phyloP scores from a whole-genome alignment of 2,329 filamentous ascomycete species.

The Epichloe bromicola region DNA sequence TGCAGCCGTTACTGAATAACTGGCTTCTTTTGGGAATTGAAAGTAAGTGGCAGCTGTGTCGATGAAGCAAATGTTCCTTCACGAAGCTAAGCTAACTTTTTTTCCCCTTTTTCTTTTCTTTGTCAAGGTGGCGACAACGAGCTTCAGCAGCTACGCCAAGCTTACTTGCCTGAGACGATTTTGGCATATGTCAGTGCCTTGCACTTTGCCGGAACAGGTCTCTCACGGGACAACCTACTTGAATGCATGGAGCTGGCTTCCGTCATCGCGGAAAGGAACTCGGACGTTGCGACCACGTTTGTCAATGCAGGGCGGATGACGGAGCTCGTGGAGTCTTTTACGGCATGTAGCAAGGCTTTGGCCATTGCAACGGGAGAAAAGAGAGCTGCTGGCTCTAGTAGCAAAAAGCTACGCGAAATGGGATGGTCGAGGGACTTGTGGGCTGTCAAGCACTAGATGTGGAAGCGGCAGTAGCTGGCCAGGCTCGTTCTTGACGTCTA shows the following conservation, averaged over 20 bases:
- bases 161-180: constrained; percentile 75
- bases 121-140: constrained; percentile 38
- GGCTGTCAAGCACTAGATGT: constrained; percentile 31
- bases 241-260: constrained; percentile 80
- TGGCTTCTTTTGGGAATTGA: constrained; percentile 47
- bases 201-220: constrained; percentile 61
- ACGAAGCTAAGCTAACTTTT: background rate
- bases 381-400: constrained; percentile 33
- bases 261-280: constrained; percentile 56
- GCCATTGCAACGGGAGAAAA: constrained; percentile 43
- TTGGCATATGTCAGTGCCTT: constrained; percentile 73
- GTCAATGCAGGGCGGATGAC: constrained; percentile 53
- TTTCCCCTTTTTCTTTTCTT: background rate
- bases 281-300: constrained; percentile 53
- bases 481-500: background rate
- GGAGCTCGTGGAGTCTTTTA: constrained; percentile 65
- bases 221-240: constrained; percentile 64
- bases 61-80: background rate
- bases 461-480: background rate
- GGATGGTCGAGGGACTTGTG: constrained; percentile 53
- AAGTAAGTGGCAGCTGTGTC: constrained; percentile 30
- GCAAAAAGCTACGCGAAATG: constrained; percentile 47
- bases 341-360: constrained; percentile 61
- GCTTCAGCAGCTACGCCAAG: constrained; percentile 52
- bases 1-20: constrained; percentile 48